Evolutionary conservation across 768 basidiomycete species (phyloP), one percentile per base, ranked within the genome.

Genomic region (Agrocybe pediades): DNA sequence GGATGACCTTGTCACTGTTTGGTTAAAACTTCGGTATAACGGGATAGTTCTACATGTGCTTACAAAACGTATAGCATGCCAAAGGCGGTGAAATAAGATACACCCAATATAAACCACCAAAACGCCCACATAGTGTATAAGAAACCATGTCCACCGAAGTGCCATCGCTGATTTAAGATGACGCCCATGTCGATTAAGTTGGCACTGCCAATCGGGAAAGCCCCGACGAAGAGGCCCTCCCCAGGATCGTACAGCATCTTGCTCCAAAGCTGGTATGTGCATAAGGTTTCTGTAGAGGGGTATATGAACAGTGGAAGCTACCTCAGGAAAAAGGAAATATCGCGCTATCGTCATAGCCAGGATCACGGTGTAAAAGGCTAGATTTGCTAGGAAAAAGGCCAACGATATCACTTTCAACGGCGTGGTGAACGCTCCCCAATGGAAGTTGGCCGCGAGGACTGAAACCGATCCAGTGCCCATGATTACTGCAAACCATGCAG

Each of bases 31-130:
- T 20, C 11, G 49, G 39, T 15, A 3, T 13, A 83, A 55, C 7
- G 1, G 3, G 16, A 15, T 26, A 49, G 0, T 5, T 21, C 19
- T 15, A 11, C 11, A 21, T 9, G 78, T 74, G 59, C 57, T 45
- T 36, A 61, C 59, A 61, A 47, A 6, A 48, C 39, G 39, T 59
- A 57, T 30, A 61, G 39, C 55, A 61, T 59, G 13, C 53, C 62
- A 50, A 61, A 61, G 24, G 57, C 53, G 27, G 57, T 58, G 20
- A 29, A 36, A 9, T 81, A 56, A 0, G 86, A 83, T 7, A 86
- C 44, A 0, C 66, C 71, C 1, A 81, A 66, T 53, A 86, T 84
- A 29, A 82, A 26, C 87, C 86, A 88, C 87, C 87, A 90, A 21
- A 86, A 60, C 6, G 63, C 80, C 81, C 86, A 86, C 24, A 86